Evolutionary conservation across 176 grass and related monocot genomes (phyloP), one percentile per base, ranked within the genome.

Genomic region (sorghum (Sorghum bicolor)): DNA sequence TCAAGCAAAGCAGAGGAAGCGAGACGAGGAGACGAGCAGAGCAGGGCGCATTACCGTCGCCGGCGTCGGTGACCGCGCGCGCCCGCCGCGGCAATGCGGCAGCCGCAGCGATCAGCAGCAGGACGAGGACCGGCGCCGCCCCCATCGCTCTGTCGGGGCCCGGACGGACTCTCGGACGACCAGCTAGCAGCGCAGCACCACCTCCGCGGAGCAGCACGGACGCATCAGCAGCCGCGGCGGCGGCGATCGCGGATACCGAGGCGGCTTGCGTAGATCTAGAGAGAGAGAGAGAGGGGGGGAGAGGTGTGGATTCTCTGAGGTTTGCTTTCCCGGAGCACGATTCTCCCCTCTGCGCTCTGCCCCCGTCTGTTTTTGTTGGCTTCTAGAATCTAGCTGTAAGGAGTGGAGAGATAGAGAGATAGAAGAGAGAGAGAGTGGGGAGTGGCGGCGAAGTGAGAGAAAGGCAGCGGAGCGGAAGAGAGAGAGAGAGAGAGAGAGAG

Each of bases 381-480:
- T 86, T 82, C 88, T 72, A 89, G 78, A 89, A 82, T 82, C 88
- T 76, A 77, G 20, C 83, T 89, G 64, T 65, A 33, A 81, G 40
- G 25, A 29, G 64, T 31, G 41, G 32, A 14, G 77, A 29, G 37
- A 50, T 29, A 44, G 11, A 50, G 61, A 11, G 41, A 48, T n/a
- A n/a, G n/a, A n/a, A n/a, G n/a, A n/a, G 11, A 50, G 61, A 11
- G 41, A 48, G 62, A 62, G 62, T 33, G 76, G 13, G 13, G 81
- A 9, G 43, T 55, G 65, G 81, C 53, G 66, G 55, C 74, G 52
- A 82, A 30, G 79, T 22, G 29, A 67, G 48, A 19, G 71, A 19
- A 40, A 53, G 29, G 12, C 67, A 41, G 40, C n/a, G n/a, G 8
- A 43, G 22, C 5, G 37, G 14, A 22, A 10, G 24, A 61, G 38